Evolutionary conservation across 2,329 filamentous ascomycete species (phyloP).

Genomic region (Xylariaceae sp.): DNA sequence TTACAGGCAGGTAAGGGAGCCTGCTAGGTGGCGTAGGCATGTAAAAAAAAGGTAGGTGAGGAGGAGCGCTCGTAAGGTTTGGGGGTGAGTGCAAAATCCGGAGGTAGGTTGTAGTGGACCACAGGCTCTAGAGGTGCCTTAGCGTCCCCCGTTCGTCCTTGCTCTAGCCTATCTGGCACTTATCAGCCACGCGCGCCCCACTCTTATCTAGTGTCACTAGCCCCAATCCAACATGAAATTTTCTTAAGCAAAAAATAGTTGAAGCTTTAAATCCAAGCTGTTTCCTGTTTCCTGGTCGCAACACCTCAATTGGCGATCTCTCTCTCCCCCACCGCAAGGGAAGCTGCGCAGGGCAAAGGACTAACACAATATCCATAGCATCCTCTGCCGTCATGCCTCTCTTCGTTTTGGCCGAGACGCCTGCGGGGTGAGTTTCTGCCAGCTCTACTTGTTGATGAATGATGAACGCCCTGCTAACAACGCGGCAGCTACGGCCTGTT

Average conservation of each 20-base stretch:
- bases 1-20: background rate
- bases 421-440: conserved; percentile 58
- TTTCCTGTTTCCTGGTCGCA: conserved; percentile 11
- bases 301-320: conserved; percentile 13
- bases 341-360: conserved; percentile 27
- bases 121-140: too few relatives aligned
- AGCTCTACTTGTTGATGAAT: background rate
- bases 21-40: background rate
- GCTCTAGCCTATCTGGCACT: background rate
- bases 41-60: too few relatives aligned
- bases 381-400: conserved; percentile 62
- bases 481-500: conserved; percentile 82
- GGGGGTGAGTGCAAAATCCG: too few relatives aligned
- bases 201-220: conserved; percentile 18
- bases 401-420: conserved; percentile 90
- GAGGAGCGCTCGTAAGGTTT: too few relatives aligned
- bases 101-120: too few relatives aligned
- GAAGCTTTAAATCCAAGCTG: conserved; percentile 19
- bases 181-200: conserved; percentile 17
- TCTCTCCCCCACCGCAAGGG: conserved; percentile 16
- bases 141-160: too few relatives aligned
- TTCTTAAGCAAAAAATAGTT: conserved; percentile 18
- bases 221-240: conserved; percentile 20
- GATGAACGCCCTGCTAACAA: conserved; percentile 18
- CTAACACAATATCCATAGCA: background rate